A percentile compares a stretch with the other conserved stretches of the same genome.
Conservation (phyloP, 1,284 basidiomycete species). For the Moesziomyces sp. region DNA sequence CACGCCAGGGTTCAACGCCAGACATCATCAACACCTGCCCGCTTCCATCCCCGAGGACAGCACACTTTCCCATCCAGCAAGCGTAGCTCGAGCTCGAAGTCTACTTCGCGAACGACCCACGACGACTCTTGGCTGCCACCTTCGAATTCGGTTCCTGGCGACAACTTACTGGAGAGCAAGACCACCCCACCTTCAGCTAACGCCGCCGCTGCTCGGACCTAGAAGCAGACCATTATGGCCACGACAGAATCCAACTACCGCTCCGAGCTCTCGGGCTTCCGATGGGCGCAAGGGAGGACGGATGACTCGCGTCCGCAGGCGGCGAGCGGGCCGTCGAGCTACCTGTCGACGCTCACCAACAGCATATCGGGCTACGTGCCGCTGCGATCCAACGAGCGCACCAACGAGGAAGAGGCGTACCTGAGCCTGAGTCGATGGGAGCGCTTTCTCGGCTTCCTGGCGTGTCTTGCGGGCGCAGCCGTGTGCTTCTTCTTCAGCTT, state of each 20-base stretch:
- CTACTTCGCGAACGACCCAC: too few species aligned
- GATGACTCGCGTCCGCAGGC: constrained; percentile 50
- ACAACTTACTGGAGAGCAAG: too few species aligned
- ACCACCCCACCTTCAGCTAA: too few species aligned
- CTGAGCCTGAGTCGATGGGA: constrained; percentile 66
- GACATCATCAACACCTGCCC: background rate
- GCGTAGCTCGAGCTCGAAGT: too few species aligned
- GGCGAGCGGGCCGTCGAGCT: constrained; percentile 28
- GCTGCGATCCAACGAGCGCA: constrained; percentile 80
- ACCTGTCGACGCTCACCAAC: constrained; percentile 70
- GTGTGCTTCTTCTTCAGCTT: constrained; percentile 97
- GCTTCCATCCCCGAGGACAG: too few species aligned
- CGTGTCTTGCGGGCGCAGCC: constrained; percentile 86
- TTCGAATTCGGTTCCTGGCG: too few species aligned
- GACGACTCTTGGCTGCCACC: too few species aligned
- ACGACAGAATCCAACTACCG: constrained; percentile 51
- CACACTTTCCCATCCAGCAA: background rate
- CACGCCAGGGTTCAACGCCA: background rate
- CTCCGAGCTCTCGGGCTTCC: constrained; percentile 57
- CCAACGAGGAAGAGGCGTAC: constrained; percentile 96
- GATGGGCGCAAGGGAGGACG: constrained; percentile 59
- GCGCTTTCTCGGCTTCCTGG: constrained; percentile 86
- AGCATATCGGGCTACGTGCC: constrained; percentile 82
- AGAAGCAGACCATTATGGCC: constrained; percentile 8
- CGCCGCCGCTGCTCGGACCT: too few species aligned